Percentiles rank a stretch among this genome's conserved stretches.
Evolutionary conservation across 1,284 basidiomycete genomes (phyloP).

Genomic region (Heterobasidion occidentale): DNA sequence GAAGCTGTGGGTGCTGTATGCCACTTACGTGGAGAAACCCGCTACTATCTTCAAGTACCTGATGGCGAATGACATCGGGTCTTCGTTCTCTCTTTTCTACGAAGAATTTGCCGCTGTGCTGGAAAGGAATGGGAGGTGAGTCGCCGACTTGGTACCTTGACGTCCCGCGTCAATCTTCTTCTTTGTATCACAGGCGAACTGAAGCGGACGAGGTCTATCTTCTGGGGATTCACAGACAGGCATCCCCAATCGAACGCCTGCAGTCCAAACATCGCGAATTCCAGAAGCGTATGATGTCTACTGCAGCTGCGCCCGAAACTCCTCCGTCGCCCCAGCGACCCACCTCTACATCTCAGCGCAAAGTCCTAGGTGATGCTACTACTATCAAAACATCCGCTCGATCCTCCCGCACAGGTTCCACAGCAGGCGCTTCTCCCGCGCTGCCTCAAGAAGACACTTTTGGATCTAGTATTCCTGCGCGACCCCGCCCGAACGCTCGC

Average conservation of each 20-base stretch:
- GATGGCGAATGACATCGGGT: constrained; percentile 86
- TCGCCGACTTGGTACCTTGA: constrained; percentile 18
- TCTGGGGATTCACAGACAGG: constrained; percentile 82
- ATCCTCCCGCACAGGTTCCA: constrained; percentile 9
- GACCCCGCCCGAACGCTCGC: constrained; percentile 43
- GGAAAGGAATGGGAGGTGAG: constrained; percentile 67
- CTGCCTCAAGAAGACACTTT: constrained; percentile 13
- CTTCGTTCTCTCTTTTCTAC: constrained; percentile 75
- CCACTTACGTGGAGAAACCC: constrained; percentile 69
- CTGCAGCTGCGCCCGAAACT: constrained; percentile 15
- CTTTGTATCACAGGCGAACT: constrained; percentile 46
- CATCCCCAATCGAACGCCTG: constrained; percentile 77
- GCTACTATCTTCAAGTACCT: constrained; percentile 80
- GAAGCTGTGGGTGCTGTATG: constrained; percentile 90
- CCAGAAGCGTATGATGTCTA: constrained; percentile 74
- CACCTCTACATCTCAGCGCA: constrained; percentile 24
- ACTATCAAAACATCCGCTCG: constrained; percentile 16
- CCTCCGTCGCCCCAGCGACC: constrained; percentile 13
- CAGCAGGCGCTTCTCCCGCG: constrained; percentile 22
- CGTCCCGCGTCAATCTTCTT: background rate
- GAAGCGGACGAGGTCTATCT: constrained; percentile 85
- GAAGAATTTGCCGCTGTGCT: constrained; percentile 85
- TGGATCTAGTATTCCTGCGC: constrained; percentile 14
- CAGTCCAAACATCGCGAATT: constrained; percentile 83
- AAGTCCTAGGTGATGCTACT: constrained; percentile 27